Percentiles rank a stretch among this genome's conserved stretches.
Conservation (phyloP, 2,329 filamentous ascomycete species). For the Aureobasidium pullulans region DNA sequence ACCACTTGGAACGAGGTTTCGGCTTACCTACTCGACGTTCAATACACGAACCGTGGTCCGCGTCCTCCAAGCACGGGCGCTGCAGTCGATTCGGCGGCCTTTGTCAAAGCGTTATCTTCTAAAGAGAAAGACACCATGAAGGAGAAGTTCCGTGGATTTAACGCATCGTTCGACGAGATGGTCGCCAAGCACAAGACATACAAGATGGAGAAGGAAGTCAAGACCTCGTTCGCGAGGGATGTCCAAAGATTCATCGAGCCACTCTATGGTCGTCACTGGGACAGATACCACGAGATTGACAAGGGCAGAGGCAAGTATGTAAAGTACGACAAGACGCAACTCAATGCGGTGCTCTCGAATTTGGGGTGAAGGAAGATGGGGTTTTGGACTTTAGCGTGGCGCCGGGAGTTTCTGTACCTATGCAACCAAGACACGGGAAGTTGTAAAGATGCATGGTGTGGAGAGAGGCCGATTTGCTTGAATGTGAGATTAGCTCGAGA, state of each 20-base stretch:
- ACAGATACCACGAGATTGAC: constrained; percentile 94
- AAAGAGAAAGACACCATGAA: constrained; percentile 97
- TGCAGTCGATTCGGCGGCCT: constrained; percentile 65
- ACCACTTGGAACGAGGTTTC: constrained; percentile 86
- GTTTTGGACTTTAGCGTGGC: constrained; percentile 10
- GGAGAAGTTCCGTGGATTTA: constrained; percentile 90
- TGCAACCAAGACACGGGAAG: neutral
- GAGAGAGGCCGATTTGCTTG: neutral
- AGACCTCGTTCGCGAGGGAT: constrained; percentile 70
- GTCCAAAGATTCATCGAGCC: constrained; percentile 89
- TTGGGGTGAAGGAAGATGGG: constrained; percentile 9
- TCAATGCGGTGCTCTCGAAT: constrained; percentile 52
- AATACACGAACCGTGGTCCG: constrained; percentile 71
- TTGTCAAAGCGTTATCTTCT: constrained; percentile 73
- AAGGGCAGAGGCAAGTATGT: constrained; percentile 98
- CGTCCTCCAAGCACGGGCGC: constrained; percentile 65
- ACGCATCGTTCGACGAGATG: constrained; percentile 81
- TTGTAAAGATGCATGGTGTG: neutral
- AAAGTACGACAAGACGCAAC: constrained; percentile 84
- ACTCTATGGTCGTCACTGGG: constrained; percentile 91
- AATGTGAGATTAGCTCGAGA: neutral
- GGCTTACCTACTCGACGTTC: constrained; percentile 77
- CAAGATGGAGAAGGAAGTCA: constrained; percentile 86
- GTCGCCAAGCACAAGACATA: constrained; percentile 73
- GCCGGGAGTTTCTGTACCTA: constrained; percentile 4